A percentile compares a stretch with the other conserved stretches of the same genome.
phyloP scores from a whole-genome alignment of 305 asterid species.

The Solanum chacoense region DNA sequence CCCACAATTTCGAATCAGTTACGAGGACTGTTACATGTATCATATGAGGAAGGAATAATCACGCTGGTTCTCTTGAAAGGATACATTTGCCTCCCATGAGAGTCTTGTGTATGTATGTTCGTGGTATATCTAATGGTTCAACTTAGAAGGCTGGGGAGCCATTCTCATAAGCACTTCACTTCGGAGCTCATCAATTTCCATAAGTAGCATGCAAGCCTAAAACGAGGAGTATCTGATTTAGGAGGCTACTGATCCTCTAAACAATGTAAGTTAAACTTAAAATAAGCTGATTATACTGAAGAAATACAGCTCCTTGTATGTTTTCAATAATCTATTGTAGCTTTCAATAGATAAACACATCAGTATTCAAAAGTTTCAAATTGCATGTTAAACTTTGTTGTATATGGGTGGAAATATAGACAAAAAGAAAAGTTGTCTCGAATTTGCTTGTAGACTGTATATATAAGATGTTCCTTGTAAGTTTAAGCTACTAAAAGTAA shows the following conservation, averaged over 20 bases:
- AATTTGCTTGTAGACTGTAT: neutral
- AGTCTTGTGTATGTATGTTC: neutral
- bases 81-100: neutral
- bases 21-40: neutral
- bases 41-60: neutral
- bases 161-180: neutral
- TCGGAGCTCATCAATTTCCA: neutral
- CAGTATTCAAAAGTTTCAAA: neutral
- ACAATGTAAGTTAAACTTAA: neutral
- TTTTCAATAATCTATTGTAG: neutral
- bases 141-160: neutral
- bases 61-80: neutral
- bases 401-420: neutral
- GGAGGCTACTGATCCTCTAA: neutral
- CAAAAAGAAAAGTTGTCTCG: neutral
- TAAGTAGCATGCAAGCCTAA: neutral
- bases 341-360: neutral
- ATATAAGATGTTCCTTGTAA: neutral
- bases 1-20: neutral
- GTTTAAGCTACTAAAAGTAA: neutral
- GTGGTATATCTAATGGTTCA: neutral
- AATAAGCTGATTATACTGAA: neutral
- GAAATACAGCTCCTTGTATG: neutral
- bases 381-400: neutral
- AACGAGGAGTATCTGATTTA: neutral